Percentiles rank a stretch among this genome's conserved stretches.
phyloP scores from a whole-genome alignment of 2,329 filamentous ascomycete species.

The Colletotrichum liaoningense region DNA sequence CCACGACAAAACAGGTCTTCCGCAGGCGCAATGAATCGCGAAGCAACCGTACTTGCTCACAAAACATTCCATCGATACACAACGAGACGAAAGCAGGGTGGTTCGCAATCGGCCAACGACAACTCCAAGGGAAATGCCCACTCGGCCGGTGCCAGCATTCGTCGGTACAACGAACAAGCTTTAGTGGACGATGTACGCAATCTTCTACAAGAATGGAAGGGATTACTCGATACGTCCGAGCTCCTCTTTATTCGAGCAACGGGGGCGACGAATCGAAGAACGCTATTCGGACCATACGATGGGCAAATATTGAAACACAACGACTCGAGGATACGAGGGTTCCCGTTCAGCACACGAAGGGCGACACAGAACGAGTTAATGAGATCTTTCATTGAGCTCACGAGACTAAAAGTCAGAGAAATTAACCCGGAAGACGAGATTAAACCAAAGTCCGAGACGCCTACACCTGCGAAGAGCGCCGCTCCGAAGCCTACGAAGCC shows the following conservation, averaged over 20 bases:
- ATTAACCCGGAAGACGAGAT: conserved; percentile 74
- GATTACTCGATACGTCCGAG: conserved; percentile 84
- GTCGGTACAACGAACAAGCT: conserved; percentile 94
- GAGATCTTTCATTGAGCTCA: conserved; percentile 93
- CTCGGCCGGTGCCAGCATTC: conserved; percentile 89
- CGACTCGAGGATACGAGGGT: conserved; percentile 84
- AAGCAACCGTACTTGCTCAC: conserved; percentile 90
- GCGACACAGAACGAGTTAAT: conserved; percentile 96
- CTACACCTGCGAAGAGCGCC: conserved; percentile 47
- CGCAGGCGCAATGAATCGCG: conserved; percentile 79
- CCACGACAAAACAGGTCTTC: conserved; percentile 80
- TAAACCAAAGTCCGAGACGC: conserved; percentile 53
- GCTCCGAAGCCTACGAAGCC: conserved; percentile 62
- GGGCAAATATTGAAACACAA: conserved; percentile 84
- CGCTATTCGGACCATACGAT: conserved; percentile 91
- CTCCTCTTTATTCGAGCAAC: conserved; percentile 91
- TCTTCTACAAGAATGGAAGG: conserved; percentile 86
- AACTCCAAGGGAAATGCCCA: conserved; percentile 93
- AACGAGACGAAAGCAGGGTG: conserved; percentile 94
- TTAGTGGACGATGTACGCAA: conserved; percentile 88
- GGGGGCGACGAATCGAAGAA: conserved; percentile 85
- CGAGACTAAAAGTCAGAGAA: conserved; percentile 85
- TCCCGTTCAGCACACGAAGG: conserved; percentile 92
- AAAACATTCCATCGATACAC: conserved; percentile 99
- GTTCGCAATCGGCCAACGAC: conserved; percentile 93